Conservation (phyloP, 495 filamentous ascomycete species). For the Chaetomium tenue region DNA sequence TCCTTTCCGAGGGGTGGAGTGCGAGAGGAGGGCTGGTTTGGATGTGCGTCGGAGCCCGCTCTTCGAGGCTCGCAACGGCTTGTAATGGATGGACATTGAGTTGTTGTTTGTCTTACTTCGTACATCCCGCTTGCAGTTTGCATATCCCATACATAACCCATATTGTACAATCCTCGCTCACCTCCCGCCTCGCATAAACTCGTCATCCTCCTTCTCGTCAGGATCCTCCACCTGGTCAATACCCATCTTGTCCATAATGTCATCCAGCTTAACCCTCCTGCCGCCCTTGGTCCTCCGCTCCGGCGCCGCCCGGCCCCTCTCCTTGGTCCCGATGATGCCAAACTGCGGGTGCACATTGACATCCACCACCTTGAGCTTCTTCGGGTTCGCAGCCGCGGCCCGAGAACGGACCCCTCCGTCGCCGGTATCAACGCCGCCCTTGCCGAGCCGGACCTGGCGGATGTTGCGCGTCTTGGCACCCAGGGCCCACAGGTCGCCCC, state of each 20-base stretch:
- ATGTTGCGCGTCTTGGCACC: slow-evolving; percentile 81
- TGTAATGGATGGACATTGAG: neutral
- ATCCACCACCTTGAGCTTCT: slow-evolving; percentile 36
- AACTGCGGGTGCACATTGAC: slow-evolving; percentile 32
- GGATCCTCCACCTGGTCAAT: slow-evolving; percentile 30
- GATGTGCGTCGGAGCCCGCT: neutral
- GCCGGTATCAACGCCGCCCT: slow-evolving; percentile 32
- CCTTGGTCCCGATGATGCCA: slow-evolving; percentile 38
- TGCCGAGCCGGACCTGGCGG: slow-evolving; percentile 60
- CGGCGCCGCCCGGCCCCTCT: slow-evolving; percentile 30
- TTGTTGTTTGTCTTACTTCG: neutral
- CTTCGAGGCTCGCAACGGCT: neutral
- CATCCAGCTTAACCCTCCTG: slow-evolving; percentile 47
- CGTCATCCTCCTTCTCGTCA: slow-evolving; percentile 29
- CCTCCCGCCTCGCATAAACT: slow-evolving; percentile 10
- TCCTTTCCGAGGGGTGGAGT: slow-evolving; percentile 1
- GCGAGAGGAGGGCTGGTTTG: neutral
- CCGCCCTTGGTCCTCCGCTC: slow-evolving; percentile 57
- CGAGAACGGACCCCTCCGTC: slow-evolving; percentile 47
- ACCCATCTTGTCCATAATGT: slow-evolving; percentile 42
- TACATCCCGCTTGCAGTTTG: neutral
- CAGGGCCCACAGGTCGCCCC: slow-evolving; percentile 95
- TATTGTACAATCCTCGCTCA: slow-evolving; percentile 7
- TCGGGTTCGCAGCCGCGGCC: slow-evolving; percentile 18
- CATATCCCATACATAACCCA: neutral